phyloP scores from a whole-genome alignment of 352 stramenopile genomes.

The Phytophthora meadii region DNA sequence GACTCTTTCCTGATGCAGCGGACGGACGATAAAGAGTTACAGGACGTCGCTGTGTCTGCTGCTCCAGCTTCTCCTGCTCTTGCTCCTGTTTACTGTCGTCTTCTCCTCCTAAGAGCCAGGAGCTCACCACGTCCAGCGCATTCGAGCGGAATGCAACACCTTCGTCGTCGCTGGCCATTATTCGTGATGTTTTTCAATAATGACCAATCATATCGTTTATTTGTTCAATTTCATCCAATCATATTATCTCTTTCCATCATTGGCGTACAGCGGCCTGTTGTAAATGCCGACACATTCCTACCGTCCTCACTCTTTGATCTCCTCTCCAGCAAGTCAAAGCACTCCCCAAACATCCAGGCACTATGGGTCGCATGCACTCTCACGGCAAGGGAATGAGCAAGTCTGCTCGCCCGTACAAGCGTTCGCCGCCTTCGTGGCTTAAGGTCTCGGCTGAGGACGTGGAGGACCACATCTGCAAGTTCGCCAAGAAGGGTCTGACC shows the following conservation, averaged over 20 bases:
- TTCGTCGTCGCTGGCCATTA: constrained; percentile 52
- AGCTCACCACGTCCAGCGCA: constrained; percentile 70
- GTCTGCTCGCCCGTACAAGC: constrained; percentile 99
- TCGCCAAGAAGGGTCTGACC: constrained; percentile 99
- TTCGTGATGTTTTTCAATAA: constrained; percentile 10
- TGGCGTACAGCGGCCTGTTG: constrained; percentile 4
- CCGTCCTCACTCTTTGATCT: constrained; percentile 70
- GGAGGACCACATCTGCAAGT: constrained; percentile 99
- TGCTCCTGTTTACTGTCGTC: constrained; percentile 10
- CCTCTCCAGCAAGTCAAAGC: constrained; percentile 63
- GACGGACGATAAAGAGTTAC: constrained; percentile 70
- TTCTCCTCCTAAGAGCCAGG: constrained; percentile 59
- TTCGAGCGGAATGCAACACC: constrained; percentile 57
- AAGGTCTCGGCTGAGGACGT: constrained; percentile 97
- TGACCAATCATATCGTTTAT: constrained; percentile 15
- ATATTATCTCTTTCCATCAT: too few species aligned
- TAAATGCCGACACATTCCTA: neutral
- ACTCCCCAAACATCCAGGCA: constrained; percentile 38
- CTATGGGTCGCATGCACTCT: constrained; percentile 99
- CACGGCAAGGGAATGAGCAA: constrained; percentile 99
- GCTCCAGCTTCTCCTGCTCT: constrained; percentile 20
- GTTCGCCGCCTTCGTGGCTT: constrained; percentile 98
- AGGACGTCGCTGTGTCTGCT: constrained; percentile 18
- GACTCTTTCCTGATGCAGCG: constrained; percentile 20
- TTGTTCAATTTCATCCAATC: constrained; percentile 23